Conservation (phyloP, 225 moss, liverwort and hornwort genomes). For the Pseudoscleropodium purum region DNA sequence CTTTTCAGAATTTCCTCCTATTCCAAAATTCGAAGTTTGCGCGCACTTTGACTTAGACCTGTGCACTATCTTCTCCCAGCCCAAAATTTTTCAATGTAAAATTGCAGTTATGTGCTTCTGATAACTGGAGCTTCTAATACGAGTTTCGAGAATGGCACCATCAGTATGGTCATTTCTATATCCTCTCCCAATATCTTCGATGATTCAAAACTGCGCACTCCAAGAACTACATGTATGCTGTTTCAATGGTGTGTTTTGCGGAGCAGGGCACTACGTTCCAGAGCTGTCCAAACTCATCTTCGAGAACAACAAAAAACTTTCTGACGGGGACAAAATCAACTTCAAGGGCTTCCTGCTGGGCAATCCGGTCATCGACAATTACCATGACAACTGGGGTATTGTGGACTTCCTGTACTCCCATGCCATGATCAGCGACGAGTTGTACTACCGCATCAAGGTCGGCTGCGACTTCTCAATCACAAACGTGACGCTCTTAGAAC, state of each 20-base stretch:
- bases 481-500: not conserved
- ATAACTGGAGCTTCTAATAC: not conserved
- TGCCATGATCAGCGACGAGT: constrained; percentile 61
- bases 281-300: constrained; percentile 34
- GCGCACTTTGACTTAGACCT: not conserved
- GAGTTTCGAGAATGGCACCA: not conserved
- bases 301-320: constrained; percentile 18
- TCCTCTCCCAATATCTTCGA: not conserved
- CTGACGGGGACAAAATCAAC: constrained; percentile 17
- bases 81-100: not conserved
- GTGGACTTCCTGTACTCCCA: constrained; percentile 54
- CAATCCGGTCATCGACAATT: constrained; percentile 31
- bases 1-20: not conserved
- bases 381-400: constrained; percentile 24
- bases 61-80: not conserved
- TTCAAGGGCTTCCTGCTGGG: constrained; percentile 67
- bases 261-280: constrained; percentile 58
- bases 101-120: not conserved
- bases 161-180: not conserved
- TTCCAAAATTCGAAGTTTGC: not conserved
- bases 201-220: too few relatives aligned
- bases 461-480: constrained; percentile 9
- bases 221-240: not conserved
- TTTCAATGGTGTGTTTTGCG: not conserved
- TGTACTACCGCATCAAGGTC: constrained; percentile 8